phyloP scores from a whole-genome alignment of 345 rosid species.

The Boechera retrofracta region DNA sequence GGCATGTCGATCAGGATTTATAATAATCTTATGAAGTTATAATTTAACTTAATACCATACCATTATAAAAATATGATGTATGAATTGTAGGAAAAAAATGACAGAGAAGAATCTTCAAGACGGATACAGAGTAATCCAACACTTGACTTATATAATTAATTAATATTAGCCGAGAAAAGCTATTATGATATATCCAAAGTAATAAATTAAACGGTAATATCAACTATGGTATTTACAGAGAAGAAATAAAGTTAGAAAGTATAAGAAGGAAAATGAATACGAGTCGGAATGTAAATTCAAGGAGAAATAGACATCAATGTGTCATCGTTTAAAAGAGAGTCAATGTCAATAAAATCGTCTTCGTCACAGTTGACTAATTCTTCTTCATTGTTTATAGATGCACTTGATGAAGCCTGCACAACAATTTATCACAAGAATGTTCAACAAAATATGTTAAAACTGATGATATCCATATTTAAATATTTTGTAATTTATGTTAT shows the following conservation, averaged over 20 bases:
- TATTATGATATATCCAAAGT: background rate
- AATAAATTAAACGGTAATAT: slow-evolving; percentile 30
- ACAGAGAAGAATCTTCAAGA: slow-evolving; percentile 8
- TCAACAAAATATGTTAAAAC: background rate
- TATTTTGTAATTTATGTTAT: background rate
- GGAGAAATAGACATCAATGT: slow-evolving; percentile 71
- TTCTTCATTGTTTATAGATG: slow-evolving; percentile 35
- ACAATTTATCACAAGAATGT: slow-evolving; percentile 19
- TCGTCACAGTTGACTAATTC: slow-evolving; percentile 51
- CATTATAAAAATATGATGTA: background rate
- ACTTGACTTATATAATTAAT: background rate
- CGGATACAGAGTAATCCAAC: background rate
- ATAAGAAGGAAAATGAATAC: slow-evolving; percentile 8
- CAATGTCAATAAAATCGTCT: slow-evolving; percentile 57
- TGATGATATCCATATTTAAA: background rate
- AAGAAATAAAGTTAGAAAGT: slow-evolving; percentile 24
- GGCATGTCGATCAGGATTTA: background rate
- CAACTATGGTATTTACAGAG: slow-evolving; percentile 42
- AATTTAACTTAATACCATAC: background rate
- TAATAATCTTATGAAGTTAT: background rate
- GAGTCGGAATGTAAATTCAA: slow-evolving; percentile 36
- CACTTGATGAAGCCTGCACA: slow-evolving; percentile 42
- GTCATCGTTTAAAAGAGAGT: slow-evolving; percentile 73
- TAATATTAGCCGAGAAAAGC: background rate
- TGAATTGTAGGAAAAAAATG: background rate